A percentile compares a stretch with the other conserved stretches of the same genome.
Evolutionary conservation across 345 rosid genomes (phyloP).

Genomic region (Ailanthus altissimus): DNA sequence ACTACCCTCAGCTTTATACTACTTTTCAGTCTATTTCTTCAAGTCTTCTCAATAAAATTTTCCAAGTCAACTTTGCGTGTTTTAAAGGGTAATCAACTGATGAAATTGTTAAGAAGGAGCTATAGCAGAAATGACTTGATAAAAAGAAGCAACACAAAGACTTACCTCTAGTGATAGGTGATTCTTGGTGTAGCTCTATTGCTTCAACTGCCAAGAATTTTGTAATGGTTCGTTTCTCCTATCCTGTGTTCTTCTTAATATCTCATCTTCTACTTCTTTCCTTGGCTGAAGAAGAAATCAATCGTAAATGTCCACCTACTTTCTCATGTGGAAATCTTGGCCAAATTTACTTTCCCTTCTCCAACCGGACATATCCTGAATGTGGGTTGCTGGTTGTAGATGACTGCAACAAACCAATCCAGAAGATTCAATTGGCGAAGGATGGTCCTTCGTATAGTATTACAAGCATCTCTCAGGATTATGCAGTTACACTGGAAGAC

Average conservation of each 20-base stretch:
- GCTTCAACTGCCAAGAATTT: neutral
- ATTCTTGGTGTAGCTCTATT: neutral
- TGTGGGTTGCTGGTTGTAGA: conserved; percentile 38
- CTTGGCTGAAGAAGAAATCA: neutral
- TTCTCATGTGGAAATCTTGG: conserved; percentile 29
- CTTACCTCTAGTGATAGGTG: neutral
- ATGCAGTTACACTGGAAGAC: conserved; percentile 24
- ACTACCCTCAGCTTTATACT: neutral
- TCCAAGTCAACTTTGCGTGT: conserved; percentile 10
- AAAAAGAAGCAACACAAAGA: neutral
- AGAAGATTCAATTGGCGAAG: conserved; percentile 34
- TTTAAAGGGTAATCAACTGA: neutral
- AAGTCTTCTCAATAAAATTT: neutral
- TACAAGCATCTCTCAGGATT: conserved; percentile 31
- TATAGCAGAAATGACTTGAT: neutral
- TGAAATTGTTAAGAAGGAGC: neutral
- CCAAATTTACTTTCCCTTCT: conserved; percentile 25
- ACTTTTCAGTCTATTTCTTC: neutral
- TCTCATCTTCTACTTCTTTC: neutral
- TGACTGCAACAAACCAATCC: conserved; percentile 19
- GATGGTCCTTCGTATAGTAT: conserved; percentile 30
- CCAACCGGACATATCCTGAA: neutral
- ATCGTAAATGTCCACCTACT: neutral
- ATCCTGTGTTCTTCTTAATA: neutral
- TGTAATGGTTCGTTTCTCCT: neutral